Conservation (phyloP, 306 rosid genomes). For the Vigna trinervia region DNA sequence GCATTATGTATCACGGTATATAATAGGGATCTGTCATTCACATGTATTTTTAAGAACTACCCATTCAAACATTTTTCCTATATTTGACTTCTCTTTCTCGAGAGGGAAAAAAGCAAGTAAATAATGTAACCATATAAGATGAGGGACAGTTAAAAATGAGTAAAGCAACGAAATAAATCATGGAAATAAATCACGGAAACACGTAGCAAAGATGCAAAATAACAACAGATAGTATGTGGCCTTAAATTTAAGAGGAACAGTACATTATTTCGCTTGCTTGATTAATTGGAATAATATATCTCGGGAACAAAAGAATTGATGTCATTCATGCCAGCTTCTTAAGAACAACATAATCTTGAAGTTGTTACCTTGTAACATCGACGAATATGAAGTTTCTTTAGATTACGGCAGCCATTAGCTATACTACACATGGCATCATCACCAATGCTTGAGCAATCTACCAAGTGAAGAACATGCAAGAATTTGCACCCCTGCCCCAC, state of each 20-base stretch:
- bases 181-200: not conserved
- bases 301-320: not conserved
- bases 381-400: constrained; percentile 83
- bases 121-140: constrained; percentile 15
- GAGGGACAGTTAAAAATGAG: constrained; percentile 18
- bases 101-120: constrained; percentile 19
- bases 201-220: not conserved
- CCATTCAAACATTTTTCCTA: not conserved
- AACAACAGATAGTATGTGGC: not conserved
- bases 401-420: constrained; percentile 73
- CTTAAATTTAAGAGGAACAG: not conserved
- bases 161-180: not conserved
- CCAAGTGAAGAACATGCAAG: constrained; percentile 78
- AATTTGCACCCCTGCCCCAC: constrained; percentile 77
- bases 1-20: not conserved
- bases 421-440: constrained; percentile 77
- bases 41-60: not conserved
- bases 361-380: constrained; percentile 80
- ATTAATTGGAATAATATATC: not conserved
- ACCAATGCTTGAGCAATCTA: constrained; percentile 82
- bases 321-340: constrained; percentile 13
- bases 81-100: not conserved
- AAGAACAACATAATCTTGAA: constrained; percentile 15
- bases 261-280: not conserved
- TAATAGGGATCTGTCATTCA: not conserved